Base-by-base conservation (phyloP, 257 asterid genomes). In the Penstemon newberryi region DNA sequence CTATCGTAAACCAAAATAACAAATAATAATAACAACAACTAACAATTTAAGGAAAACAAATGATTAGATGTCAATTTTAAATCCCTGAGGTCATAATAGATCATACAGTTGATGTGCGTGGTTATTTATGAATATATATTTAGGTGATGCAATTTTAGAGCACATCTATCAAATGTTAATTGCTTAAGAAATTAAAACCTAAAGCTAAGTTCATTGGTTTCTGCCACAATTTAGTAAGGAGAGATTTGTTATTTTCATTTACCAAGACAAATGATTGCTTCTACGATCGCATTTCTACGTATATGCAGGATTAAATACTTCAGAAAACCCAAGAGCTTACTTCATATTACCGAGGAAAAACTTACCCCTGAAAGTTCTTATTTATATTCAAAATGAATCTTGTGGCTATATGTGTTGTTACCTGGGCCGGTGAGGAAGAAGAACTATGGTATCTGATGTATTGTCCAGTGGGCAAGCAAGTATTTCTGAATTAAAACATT, bases 391-490 rank as follows among this genome's bases (percentile, higher is more conserved):
- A 63, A 47, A 67, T 9, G 18, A 46, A 53, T 63, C 52, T 7
- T 45, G 59, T 54, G 69, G 66, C 42, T 38, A 40, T 54, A 38
- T 8, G 45, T 10, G 39, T 15, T 15, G 68, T 79, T 86, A 93
- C 99, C 97, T 88, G 68, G 95, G 87, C 49, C 94, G 80, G 73
- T 93, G 99, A 46, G 95, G 95, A 79, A 93, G 95, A 59, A 93
- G 72, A 73, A 88, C 73, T 58, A 73, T 80, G 44, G 84, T 79
- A 43, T 79, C 83, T 65, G 91, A 84, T 80, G 83, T 76, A 79
- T 93, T 76, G 71, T 90, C 88, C 64, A 88, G 70, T 13, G 92
- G 95, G 80, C 99, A 93, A 61, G 83, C 94, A 74, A 90, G 84
- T 70, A 93, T 66, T 78, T 93, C 96, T 8, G 97, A 90, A 75